phyloP scores from a whole-genome alignment of 225 moss, liverwort and hornwort genomes.

The Lunularia cruciata region DNA sequence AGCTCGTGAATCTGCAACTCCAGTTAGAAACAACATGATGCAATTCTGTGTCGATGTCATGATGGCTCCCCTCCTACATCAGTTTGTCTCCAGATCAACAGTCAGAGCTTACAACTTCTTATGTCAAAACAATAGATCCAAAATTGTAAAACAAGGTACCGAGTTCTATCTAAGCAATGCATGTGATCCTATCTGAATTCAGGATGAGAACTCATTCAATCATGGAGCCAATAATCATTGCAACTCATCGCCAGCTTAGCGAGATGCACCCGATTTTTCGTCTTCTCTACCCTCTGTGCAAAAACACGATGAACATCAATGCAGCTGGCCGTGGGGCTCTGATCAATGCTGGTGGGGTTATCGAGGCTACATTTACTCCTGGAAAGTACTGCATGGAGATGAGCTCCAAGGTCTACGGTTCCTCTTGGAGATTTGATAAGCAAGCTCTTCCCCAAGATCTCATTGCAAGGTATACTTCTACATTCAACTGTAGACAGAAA shows the following conservation, averaged over 20 bases:
- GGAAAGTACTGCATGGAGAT: constrained; percentile 8
- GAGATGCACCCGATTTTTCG: constrained; percentile 24
- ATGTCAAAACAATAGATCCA: no score
- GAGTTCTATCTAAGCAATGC: no score
- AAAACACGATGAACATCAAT: constrained; percentile 31
- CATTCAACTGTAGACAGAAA: no score
- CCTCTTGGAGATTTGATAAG: constrained; percentile 28
- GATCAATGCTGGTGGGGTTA: background rate
- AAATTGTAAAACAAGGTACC: no score
- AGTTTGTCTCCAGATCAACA: no score
- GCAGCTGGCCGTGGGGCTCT: constrained; percentile 15
- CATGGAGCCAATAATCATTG: constrained; percentile 30
- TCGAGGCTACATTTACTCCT: background rate
- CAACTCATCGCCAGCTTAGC: constrained; percentile 24
- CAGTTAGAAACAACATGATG: no score
- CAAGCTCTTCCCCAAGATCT: constrained; percentile 5
- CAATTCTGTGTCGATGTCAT: no score
- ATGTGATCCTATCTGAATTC: background rate
- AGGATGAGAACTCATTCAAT: constrained; percentile 24
- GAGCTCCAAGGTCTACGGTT: constrained; percentile 14
- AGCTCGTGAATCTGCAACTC: no score
- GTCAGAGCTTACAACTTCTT: no score
- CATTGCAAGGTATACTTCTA: constrained; percentile 26
- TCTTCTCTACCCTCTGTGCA: constrained; percentile 19
- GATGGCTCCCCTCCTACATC: no score